These are phyloP conservation scores for Fusarium hainanense DNA, from an alignment of 2,329 filamentous ascomycete genomes.

Conservation along the genomic window DNA sequence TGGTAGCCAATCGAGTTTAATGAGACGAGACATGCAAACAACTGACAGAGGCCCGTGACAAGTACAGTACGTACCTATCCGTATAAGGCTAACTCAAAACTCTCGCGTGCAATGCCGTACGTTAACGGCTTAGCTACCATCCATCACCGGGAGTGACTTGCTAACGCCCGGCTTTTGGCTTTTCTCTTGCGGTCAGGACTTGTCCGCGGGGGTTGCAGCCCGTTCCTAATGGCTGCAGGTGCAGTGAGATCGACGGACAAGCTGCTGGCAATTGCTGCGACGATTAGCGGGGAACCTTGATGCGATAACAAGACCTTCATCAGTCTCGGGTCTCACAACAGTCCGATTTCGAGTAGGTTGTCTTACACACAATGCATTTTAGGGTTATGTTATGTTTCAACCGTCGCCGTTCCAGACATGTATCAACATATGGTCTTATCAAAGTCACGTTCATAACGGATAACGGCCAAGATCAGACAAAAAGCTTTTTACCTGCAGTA, in stretches of 20 bases:
- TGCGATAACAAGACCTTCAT: background rate
- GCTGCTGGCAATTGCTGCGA: background rate
- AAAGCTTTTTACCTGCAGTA: constrained; percentile 18
- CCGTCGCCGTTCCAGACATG: background rate
- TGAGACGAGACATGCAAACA: constrained; percentile 31
- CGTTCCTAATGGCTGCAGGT: background rate
- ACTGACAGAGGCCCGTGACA: constrained; percentile 27
- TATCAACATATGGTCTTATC: background rate
- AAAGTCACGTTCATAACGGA: background rate
- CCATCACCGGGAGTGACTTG: background rate
- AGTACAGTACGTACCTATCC: background rate
- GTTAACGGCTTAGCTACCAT: constrained; percentile 15
- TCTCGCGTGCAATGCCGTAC: background rate
- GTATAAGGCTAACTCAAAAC: constrained; percentile 1
- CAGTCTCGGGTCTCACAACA: background rate
- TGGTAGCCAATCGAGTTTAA: constrained; percentile 33
- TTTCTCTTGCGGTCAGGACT: constrained; percentile 27
- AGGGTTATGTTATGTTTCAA: background rate
- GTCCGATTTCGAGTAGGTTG: background rate
- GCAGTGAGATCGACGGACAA: background rate
- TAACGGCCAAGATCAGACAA: constrained; percentile 10
- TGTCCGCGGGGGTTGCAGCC: background rate
- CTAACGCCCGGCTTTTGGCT: background rate
- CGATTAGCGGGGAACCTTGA: background rate
- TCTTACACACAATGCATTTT: background rate